Conservation (phyloP, 441 rosid genomes). For the Eruca vesicaria region DNA sequence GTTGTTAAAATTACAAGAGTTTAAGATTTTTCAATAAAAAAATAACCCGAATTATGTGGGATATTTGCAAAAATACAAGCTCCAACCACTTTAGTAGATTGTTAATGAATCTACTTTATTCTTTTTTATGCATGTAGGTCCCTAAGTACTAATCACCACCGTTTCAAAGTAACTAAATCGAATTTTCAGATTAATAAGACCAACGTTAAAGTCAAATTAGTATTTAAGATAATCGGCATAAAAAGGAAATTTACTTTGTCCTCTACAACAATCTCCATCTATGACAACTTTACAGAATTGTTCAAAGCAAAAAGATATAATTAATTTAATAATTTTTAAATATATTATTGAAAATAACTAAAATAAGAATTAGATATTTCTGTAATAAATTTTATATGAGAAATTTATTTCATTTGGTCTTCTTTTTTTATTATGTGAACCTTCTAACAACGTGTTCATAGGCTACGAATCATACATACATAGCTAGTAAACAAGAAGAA, state of each 20-base stretch:
- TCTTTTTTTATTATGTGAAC: neutral
- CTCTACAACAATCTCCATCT: neutral
- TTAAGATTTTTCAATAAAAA: neutral
- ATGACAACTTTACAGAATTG: neutral
- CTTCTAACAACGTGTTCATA: neutral
- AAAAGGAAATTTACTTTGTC: neutral
- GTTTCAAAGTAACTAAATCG: neutral
- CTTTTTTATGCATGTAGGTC: slow-evolving; percentile 5
- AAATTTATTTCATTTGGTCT: neutral
- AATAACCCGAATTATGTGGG: neutral
- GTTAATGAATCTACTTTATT: neutral
- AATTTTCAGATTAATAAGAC: neutral
- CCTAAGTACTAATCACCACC: neutral
- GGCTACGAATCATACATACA: neutral
- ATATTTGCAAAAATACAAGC: neutral
- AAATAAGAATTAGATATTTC: neutral
- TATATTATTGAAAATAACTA: neutral
- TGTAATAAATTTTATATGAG: too few relatives aligned
- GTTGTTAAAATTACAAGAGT: neutral
- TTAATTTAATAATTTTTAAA: neutral
- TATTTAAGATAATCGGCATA: neutral
- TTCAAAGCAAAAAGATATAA: neutral
- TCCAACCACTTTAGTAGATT: slow-evolving; percentile 9
- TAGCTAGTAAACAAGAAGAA: neutral
- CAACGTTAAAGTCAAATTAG: neutral